These are phyloP conservation scores for Hypoxylon sp. DNA, from an alignment of 2,329 filamentous ascomycete species.

Conservation along the genomic window DNA sequence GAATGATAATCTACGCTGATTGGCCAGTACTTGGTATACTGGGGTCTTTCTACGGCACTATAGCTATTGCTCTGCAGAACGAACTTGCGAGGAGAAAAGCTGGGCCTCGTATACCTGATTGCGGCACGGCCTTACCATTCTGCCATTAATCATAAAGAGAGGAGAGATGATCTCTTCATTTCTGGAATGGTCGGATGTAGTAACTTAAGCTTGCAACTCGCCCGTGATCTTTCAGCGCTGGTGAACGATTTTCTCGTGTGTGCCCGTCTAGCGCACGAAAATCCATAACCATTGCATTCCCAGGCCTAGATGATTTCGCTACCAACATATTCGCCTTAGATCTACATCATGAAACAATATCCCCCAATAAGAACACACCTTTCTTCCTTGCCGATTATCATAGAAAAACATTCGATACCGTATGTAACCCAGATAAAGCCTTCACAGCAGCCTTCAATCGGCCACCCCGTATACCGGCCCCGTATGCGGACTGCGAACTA, in stretches of 20 bases:
- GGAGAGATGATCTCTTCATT: conserved; percentile 1
- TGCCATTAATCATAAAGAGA: not conserved
- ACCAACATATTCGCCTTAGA: conserved; percentile 12
- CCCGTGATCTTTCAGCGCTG: conserved; percentile 11
- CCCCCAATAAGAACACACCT: conserved; percentile 3
- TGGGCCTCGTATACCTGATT: conserved; percentile 14
- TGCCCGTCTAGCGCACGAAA: conserved; percentile 18
- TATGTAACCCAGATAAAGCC: conserved; percentile 6
- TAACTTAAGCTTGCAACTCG: conserved; percentile 10
- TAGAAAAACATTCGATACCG: conserved; percentile 9
- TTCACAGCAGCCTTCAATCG: not conserved
- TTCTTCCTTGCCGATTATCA: conserved; percentile 15
- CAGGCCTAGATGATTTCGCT: conserved; percentile 5
- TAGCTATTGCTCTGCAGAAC: conserved; percentile 2
- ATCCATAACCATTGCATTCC: not conserved
- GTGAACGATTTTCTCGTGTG: conserved; percentile 20
- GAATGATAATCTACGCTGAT: conserved; percentile 16
- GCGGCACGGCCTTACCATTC: conserved; percentile 17
- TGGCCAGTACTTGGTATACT: not conserved
- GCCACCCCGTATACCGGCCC: not conserved
- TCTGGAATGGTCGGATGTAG: conserved; percentile 1
- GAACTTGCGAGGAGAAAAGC: conserved; percentile 15
- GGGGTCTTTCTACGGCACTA: not conserved
- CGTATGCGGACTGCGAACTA: not conserved
- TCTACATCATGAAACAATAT: conserved; percentile 13